Evolutionary conservation across 352 stramenopile species (phyloP), one percentile per base, ranked within the genome.

Genomic region (Globisporangium recalcitrans): DNA sequence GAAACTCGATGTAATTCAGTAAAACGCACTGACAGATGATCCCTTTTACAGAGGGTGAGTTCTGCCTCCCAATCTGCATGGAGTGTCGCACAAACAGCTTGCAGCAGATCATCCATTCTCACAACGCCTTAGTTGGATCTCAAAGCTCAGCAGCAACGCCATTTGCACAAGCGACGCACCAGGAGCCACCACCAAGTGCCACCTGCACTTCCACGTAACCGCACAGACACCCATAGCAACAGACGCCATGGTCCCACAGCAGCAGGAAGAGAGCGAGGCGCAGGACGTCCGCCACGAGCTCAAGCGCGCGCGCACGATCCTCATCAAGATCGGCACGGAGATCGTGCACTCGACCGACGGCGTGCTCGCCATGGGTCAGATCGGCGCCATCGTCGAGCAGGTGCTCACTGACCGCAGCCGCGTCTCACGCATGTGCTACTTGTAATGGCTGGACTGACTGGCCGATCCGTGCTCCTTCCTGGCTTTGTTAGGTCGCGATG

Each of bases 291-390:
- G 78, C 13, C 73, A 66, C 42, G 75, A 88, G 46, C 64, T 90
- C 40, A 73, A 78, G 56, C 78, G 78, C 58, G 67, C 78, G 49
- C 80, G 78, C 63, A 91, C 81, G 24, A 87, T 94, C 65, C 74
- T 94, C 38, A 75, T 94, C 62, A 94, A 94, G 63, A 89, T 94
- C 65, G 85, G 85, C 67, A 92, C 82, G 29, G 85, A 94, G 70
- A 91, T 92, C 62, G 83, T 94, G 58, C 81, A 91, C 72, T 92
- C 82, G 49, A 67, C 76, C 22, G 79, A 92, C 47, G 85, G 85
- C 3, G 64, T 92, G 22, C 64, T 94, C 51, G 78, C 85, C 52
- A 88, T 94, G 74, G 85, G 85, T n/a, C 83, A 92, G 63, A 94
- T 92, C 63, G 85, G 85, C 29, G 80, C 78, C 52, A 91, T 94